phyloP scores from a whole-genome alignment of 2,329 filamentous ascomycete species.

The Trichoderma cornu-damae region DNA sequence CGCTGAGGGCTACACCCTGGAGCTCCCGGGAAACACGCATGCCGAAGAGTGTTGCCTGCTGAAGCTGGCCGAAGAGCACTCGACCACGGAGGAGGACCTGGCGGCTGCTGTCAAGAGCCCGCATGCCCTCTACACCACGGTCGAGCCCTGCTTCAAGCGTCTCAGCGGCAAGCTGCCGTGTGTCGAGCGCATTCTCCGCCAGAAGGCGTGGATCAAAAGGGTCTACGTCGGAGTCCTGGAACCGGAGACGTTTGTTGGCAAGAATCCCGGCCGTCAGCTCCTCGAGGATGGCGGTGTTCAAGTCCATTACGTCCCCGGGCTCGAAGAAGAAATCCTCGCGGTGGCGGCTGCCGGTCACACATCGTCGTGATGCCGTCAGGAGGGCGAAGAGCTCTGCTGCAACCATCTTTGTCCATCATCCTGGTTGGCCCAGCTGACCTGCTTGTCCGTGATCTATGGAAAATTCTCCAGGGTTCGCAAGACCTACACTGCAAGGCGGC shows the following conservation, averaged over 20 bases:
- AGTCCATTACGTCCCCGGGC: constrained; percentile 65
- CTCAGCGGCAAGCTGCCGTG: constrained; percentile 72
- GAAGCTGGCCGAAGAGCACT: constrained; percentile 56
- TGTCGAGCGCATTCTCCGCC: constrained; percentile 68
- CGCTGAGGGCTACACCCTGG: constrained; percentile 82
- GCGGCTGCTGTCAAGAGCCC: constrained; percentile 33
- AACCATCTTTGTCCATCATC: not conserved
- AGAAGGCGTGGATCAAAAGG: constrained; percentile 58
- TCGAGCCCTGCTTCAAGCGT: constrained; percentile 76
- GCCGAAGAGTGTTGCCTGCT: constrained; percentile 88
- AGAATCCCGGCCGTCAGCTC: constrained; percentile 68
- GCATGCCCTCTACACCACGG: constrained; percentile 74
- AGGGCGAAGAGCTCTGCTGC: not conserved
- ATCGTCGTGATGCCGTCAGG: constrained; percentile 6
- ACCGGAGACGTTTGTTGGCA: constrained; percentile 81
- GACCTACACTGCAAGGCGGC: too few relatives aligned
- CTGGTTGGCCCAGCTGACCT: constrained; percentile 6
- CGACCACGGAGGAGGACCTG: constrained; percentile 51
- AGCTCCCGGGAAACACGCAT: constrained; percentile 88
- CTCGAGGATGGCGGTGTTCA: constrained; percentile 68
- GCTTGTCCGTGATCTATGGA: not conserved
- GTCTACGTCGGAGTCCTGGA: constrained; percentile 88
- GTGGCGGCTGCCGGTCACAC: constrained; percentile 79
- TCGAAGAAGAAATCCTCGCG: constrained; percentile 74
- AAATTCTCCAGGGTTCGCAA: too few relatives aligned